Evolutionary conservation across 768 basidiomycete species (phyloP), one percentile per base, ranked within the genome.

Genomic region (Lenzites betulinus): DNA sequence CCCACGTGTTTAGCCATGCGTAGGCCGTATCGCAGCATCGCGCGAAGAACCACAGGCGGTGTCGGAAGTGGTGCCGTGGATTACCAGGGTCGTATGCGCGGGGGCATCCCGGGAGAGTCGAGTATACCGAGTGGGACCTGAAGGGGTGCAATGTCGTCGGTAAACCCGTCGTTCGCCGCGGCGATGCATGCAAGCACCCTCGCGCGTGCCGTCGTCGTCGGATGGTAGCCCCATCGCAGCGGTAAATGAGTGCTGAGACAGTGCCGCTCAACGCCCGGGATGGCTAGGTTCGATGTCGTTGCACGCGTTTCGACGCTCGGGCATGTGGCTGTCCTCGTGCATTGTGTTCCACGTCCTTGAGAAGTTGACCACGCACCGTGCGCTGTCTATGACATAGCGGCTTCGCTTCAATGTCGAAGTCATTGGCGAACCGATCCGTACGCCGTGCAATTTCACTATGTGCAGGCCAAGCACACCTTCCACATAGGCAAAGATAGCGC

Each of bases 301-400:
- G 38, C 54, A 57, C 20, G 55, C 43, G 60, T 57, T 57, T 52
- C 51, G 44, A 62, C 28, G 44, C 26, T 42, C 60, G 60, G 30
- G 51, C 54, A 51, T 51, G 50, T 51, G 56, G 48, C 43, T 33
- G 26, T 46, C 53, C 60, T 61, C 54, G 54, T 61, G 60, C 49
- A 51, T 38, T 22, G 44, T 26, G 30, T 62, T 51, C 60, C 60
- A 57, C 54, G 60, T 53, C 60, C 60, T 57, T 62, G 60, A 53
- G 55, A 62, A 58, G 54, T 46, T 28, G 49, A 52, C 44, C 55
- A 56, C 60, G 54, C 51, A 57, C 60, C 60, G 44, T 47, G 43
- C 42, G 43, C 35, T 48, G 54, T 13, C 18, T 33, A 58, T 58
- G 56, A 50, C 56, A 58, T 50, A 42, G 39, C 39, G 48, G 39